These are phyloP conservation scores for Fraxinus baroniana DNA, from an alignment of 305 asterid genomes.

Conservation along the genomic window DNA sequence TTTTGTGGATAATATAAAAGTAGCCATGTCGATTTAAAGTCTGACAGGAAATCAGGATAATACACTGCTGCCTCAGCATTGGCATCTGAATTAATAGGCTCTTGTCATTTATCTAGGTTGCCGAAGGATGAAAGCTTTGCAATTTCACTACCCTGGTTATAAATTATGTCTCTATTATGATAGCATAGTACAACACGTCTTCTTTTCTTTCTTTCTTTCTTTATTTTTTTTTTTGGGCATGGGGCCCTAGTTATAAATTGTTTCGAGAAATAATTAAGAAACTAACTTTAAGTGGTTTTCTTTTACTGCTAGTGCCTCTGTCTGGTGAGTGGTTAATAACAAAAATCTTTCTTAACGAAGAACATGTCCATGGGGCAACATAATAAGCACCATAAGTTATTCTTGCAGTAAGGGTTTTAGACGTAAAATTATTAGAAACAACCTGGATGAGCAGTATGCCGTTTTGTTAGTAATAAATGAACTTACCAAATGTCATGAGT, in stretches of 20 bases:
- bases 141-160: neutral
- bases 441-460: neutral
- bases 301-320: neutral
- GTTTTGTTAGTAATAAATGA: neutral
- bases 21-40: neutral
- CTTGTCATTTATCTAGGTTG: neutral
- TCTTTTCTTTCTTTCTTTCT: neutral
- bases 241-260: neutral
- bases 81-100: neutral
- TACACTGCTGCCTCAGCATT: neutral
- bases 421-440: neutral
- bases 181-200: neutral
- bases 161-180: neutral
- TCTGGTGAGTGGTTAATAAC: neutral
- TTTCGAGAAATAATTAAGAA: neutral
- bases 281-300: neutral
- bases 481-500: constrained; percentile 82
- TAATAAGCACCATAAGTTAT: neutral
- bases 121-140: neutral
- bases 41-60: neutral
- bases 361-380: neutral
- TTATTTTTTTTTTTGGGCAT: neutral
- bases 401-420: neutral
- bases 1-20: neutral
- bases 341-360: neutral